Evolutionary conservation across 2,329 filamentous ascomycete species (phyloP).

Genomic region (Alternaria triticimaculans): DNA sequence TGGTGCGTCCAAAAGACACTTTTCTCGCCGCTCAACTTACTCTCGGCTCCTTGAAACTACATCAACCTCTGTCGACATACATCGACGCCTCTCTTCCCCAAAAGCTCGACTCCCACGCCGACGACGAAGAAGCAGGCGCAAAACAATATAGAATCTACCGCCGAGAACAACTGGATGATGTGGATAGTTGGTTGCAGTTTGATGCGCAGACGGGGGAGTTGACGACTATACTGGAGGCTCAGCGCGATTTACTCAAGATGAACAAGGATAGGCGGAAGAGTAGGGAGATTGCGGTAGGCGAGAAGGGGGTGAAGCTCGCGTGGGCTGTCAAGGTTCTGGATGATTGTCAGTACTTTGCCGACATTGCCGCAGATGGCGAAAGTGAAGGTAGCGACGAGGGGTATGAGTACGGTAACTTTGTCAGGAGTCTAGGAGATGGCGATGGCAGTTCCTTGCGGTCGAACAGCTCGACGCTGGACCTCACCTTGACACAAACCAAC

Average conservation of each 20-base stretch:
- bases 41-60: neutral
- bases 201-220: constrained; percentile 4
- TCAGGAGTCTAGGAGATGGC: neutral
- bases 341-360: constrained; percentile 11
- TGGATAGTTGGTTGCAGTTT: constrained; percentile 13
- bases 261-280: constrained; percentile 11
- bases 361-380: neutral
- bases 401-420: constrained; percentile 9
- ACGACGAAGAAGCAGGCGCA: constrained; percentile 1
- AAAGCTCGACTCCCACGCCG: neutral
- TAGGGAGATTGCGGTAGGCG: neutral
- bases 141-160: constrained; percentile 10
- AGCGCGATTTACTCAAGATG: constrained; percentile 18
- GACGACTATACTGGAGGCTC: constrained; percentile 19
- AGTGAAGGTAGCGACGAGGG: constrained; percentile 8
- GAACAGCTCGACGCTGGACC: neutral
- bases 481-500: neutral
- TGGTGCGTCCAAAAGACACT: constrained; percentile 9
- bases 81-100: neutral
- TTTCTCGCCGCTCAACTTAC: constrained; percentile 4
- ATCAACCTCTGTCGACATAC: neutral
- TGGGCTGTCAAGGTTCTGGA: constrained; percentile 23
- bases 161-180: neutral
- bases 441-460: neutral
- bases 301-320: constrained; percentile 9